A percentile compares a stretch with the other conserved stretches of the same genome.
Conservation (phyloP, 305 asterid genomes). For the Rubia peregrina region DNA sequence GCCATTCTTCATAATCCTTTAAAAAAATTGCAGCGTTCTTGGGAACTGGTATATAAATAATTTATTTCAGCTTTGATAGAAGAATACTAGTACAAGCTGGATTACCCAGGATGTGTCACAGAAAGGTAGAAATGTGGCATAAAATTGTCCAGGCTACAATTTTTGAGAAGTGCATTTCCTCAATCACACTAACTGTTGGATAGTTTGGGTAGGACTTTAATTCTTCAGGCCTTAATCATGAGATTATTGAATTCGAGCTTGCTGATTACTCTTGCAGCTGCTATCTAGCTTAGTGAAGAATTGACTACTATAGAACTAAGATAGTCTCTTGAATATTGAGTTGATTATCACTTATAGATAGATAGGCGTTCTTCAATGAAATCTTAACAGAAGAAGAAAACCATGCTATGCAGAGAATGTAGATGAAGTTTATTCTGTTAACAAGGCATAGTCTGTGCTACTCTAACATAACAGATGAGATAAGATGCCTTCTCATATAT, state of each 20-base stretch:
- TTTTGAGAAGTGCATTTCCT: not conserved
- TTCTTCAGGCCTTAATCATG: not conserved
- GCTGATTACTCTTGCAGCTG: not conserved
- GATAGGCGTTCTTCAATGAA: not conserved
- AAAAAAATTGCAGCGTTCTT: not conserved
- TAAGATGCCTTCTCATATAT: not conserved
- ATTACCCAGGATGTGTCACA: not conserved
- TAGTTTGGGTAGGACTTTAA: not conserved
- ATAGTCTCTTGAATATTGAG: not conserved
- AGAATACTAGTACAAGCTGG: not conserved
- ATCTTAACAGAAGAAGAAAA: not conserved
- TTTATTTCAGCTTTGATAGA: not conserved
- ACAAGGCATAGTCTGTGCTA: not conserved
- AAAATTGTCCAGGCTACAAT: not conserved
- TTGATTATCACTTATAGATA: not conserved
- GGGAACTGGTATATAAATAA: not conserved
- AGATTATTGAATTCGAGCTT: not conserved
- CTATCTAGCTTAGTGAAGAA: not conserved
- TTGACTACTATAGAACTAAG: not conserved
- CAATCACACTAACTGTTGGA: not conserved
- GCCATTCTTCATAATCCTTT: not conserved
- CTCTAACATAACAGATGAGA: not conserved
- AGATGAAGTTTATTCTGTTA: not conserved
- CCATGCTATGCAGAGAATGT: not conserved
- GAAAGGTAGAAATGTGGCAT: not conserved